Evolutionary conservation across 2,329 filamentous ascomycete species (phyloP), one percentile per base, ranked within the genome.

Genomic region (Tolypocladium album): DNA sequence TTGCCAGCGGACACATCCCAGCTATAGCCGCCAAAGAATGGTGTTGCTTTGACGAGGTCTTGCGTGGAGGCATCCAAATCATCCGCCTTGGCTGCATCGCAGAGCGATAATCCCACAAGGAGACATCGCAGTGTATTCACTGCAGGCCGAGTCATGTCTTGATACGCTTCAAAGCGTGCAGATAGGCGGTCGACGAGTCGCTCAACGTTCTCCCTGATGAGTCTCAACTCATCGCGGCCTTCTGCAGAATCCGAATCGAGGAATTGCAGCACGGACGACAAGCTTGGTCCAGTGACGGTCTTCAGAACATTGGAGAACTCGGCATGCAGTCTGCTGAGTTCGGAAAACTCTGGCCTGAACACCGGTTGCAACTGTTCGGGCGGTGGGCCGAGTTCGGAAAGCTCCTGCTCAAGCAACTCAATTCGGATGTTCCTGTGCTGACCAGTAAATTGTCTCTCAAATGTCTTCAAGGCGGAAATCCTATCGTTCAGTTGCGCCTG

Each of bases 241-340:
- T 64, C 63, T 9, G 55, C 42, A 8, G 66, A 61, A 55, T 65
- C 62, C 22, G 63, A 65, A 8, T 66, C 67, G 22, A 68, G 65
- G 24, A 61, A 67, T 42, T 66, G 64, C 39, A 70, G 68, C 0
- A 74, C 73, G 0, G 69, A 67, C 42, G 75, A 71, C 24, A 82
- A 68, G 39, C 80, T 73, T 58, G 76, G 74, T 22, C 79, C 76
- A 27, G 86, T 74, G 20, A 88, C 75, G n/a, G 82, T 79, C 62
- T 86, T 88, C 47, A 95, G 75, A 34, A 95, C 75, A 62, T 89
- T 92, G 58, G 82, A 83, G 67, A 97, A 93, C 66, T 97, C 91
- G 11, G 88, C 88, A 66, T 97, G 92, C 4, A 97, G 76, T 52
- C 87, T 77, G 59, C 80, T 76, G 13, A 96, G 78, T 65, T 90